Base-by-base conservation (phyloP, 805 yeast genomes). In the Zygosaccharomyces kombuchaensis region DNA sequence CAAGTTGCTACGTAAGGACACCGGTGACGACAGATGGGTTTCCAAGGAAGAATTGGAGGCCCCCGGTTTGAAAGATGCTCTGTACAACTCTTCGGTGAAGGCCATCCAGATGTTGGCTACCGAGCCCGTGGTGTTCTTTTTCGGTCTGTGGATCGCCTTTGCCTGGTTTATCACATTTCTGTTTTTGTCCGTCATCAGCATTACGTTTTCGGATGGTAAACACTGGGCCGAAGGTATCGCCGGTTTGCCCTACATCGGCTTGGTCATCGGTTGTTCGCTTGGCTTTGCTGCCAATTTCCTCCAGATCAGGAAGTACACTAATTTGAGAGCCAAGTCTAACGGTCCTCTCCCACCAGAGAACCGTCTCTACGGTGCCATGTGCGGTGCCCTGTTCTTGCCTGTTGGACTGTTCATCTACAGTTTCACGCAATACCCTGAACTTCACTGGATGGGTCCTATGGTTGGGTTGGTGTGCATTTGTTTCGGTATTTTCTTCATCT, bases 221-320 rank as follows among this genome's bases (percentile, higher is more conserved):
- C 40, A 36, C 13, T 36, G 40, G 40, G n/a, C 22, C 14, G 40
- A 36, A 36, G 40, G 40, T 36, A 19, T 36, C 14, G 40, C 40
- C 17, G 40, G 40, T 8, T 16, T 36, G n/a, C 40, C 40, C 9
- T 36, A 36, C 31, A 36, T 36, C 13, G 21, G 29, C 21, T 29
- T 36, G 21, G 14, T n/a, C 17, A 36, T 36, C 14, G 40, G 40
- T 23, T 26, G 21, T 23, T 21, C 40, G 9, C 17, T 36, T 13
- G 40, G 32, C 12, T 36, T 36, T 23, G 10, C 23, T 8, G 12
- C 31, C 4, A 36, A 36, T 30, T 36, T 36, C 17, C 23, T 36
- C 9, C 40, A 36, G 29, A 36, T 36, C 23, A 27, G 40, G 22
- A 36, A 36, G 21, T 36, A 36, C 19, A 30, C 21, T 9, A 14